These are phyloP conservation scores for Acacia concinna DNA, from an alignment of 331 rosid genomes.

Conservation along the genomic window DNA sequence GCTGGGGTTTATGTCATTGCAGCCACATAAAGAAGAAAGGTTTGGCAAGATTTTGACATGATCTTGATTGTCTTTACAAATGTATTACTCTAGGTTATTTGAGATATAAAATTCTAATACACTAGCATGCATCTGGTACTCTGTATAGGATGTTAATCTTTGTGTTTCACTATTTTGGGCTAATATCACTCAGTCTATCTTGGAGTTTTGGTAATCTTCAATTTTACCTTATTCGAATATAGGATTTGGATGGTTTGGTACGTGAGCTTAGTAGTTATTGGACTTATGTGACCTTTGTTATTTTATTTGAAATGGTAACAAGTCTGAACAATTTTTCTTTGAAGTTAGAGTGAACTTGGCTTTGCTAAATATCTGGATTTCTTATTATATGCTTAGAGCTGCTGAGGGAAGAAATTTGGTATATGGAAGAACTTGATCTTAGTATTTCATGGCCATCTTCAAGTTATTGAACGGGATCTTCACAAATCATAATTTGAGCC, in stretches of 20 bases:
- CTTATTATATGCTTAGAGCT: not conserved
- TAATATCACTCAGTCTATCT: not conserved
- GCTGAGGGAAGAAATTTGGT: constrained; percentile 19
- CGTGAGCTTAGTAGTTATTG: constrained; percentile 5
- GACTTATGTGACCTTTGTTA: not conserved
- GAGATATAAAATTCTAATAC: not conserved
- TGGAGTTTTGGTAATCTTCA: constrained; percentile 1
- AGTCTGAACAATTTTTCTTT: not conserved
- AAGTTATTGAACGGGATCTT: not conserved
- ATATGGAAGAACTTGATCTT: constrained; percentile 3
- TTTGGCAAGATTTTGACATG: constrained; percentile 29
- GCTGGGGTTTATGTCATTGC: constrained; percentile 95
- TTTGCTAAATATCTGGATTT: constrained; percentile 10
- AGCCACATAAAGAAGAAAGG: constrained; percentile 99
- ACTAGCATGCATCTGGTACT: not conserved
- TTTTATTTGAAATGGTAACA: not conserved
- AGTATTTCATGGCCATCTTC: constrained; percentile 1
- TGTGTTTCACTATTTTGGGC: not conserved
- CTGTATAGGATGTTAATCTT: constrained; percentile 6
- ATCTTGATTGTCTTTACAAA: constrained; percentile 21
- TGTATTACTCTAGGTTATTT: constrained; percentile 17
- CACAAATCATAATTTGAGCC: not conserved
- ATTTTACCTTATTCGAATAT: not conserved
- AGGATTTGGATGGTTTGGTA: not conserved
- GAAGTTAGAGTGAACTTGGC: constrained; percentile 6